Evolutionary conservation across 495 filamentous ascomycete species (phyloP).

Genomic region (Aspergillus saccharolyticus): DNA sequence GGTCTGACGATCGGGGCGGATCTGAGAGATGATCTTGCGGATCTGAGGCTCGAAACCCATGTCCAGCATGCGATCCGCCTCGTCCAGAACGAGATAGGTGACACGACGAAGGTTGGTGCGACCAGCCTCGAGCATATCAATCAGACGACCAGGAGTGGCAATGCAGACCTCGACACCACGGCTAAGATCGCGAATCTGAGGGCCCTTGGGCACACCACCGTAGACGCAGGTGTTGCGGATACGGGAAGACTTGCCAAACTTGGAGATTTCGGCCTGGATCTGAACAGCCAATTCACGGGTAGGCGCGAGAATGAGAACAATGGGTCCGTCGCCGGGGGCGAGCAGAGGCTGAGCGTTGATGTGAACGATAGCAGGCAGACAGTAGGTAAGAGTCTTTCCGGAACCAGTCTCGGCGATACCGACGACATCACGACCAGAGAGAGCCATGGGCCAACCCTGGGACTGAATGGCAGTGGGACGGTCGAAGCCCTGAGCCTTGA

Average conservation of each 20-base stretch:
- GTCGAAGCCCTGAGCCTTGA: slow-evolving; percentile 93
- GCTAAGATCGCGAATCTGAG: slow-evolving; percentile 89
- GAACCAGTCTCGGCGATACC: slow-evolving; percentile 99
- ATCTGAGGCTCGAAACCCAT: slow-evolving; percentile 99
- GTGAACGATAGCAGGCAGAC: slow-evolving; percentile 96
- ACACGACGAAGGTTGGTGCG: slow-evolving; percentile 98
- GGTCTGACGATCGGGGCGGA: slow-evolving; percentile 96
- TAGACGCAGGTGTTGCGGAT: slow-evolving; percentile 99
- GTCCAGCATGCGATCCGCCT: slow-evolving; percentile 99
- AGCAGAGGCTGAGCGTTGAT: slow-evolving; percentile 98
- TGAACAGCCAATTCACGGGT: slow-evolving; percentile 97
- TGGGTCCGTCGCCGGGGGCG: slow-evolving; percentile 93
- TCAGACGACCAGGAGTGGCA: slow-evolving; percentile 93
- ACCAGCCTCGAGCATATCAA: slow-evolving; percentile 96
- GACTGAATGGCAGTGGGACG: slow-evolving; percentile 94
- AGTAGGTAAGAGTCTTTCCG: slow-evolving; percentile 98
- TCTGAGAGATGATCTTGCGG: slow-evolving; percentile 94
- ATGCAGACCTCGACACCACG: slow-evolving; percentile 97
- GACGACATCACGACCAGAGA: slow-evolving; percentile 96
- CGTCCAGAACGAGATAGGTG: slow-evolving; percentile 94
- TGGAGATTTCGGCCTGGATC: slow-evolving; percentile 99
- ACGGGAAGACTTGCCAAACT: slow-evolving; percentile 95
- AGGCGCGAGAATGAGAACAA: slow-evolving; percentile 90
- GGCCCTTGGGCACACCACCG: slow-evolving; percentile 95
- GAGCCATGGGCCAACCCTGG: slow-evolving; percentile 98